A percentile compares a stretch with the other conserved stretches of the same genome.
Conservation (phyloP, 805 yeast species). For the Wickerhamiella qilinensis region DNA sequence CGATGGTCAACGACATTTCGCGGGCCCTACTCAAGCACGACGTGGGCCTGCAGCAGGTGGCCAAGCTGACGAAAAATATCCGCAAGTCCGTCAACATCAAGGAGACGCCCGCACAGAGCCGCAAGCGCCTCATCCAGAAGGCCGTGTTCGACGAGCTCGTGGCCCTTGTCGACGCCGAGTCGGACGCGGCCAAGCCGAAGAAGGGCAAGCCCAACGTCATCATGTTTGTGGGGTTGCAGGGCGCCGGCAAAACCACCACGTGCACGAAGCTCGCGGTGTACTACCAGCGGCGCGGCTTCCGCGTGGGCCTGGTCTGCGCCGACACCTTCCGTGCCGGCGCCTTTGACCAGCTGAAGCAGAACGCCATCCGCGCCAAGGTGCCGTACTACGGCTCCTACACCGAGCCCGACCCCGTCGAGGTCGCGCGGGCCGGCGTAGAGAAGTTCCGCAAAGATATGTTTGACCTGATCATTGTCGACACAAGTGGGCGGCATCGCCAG, state of each 20-base stretch:
- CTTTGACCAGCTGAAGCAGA: conserved; percentile 93
- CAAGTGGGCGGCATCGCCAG: conserved; percentile 96
- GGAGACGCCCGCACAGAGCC: conserved; percentile 42
- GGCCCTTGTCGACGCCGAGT: conserved; percentile 56
- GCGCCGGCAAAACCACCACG: conserved; percentile 97
- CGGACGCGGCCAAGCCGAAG: conserved; percentile 60
- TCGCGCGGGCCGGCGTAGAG: conserved; percentile 80
- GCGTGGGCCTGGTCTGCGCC: conserved; percentile 94
- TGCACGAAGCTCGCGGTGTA: conserved; percentile 94
- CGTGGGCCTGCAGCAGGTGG: conserved; percentile 76
- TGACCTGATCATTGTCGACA: conserved; percentile 88
- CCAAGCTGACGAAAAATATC: conserved; percentile 56
- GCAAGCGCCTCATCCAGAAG: conserved; percentile 71
- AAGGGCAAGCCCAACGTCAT: conserved; percentile 66
- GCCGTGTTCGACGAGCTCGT: conserved; percentile 89
- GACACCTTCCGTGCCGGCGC: conserved; percentile 99
- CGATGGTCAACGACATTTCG: conserved; percentile 72
- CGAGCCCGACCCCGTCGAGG: conserved; percentile 89
- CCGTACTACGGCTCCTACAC: conserved; percentile 92
- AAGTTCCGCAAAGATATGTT: conserved; percentile 82
- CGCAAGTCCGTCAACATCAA: conserved; percentile 37
- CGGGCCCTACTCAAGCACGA: conserved; percentile 88
- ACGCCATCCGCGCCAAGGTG: conserved; percentile 86
- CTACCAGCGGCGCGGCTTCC: conserved; percentile 83
- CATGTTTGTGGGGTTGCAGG: conserved; percentile 97